phyloP scores from a whole-genome alignment of 768 basidiomycete species.

The Podaxis sp. region DNA sequence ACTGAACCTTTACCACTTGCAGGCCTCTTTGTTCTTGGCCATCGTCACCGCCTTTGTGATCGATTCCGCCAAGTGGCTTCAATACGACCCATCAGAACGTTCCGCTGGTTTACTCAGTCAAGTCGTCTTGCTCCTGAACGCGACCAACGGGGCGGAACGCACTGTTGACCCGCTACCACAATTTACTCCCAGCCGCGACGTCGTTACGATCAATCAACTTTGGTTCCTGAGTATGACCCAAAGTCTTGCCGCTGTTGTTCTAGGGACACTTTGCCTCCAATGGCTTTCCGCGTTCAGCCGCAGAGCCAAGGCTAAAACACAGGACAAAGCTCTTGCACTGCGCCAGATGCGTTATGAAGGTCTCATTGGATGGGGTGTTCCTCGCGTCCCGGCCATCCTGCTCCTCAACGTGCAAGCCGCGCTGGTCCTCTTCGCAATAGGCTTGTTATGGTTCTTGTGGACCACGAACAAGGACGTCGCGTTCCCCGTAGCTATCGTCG shows the following conservation, averaged over 20 bases:
- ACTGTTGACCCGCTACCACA: neutral
- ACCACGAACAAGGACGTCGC: constrained; percentile 21
- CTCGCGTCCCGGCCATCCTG: constrained; percentile 24
- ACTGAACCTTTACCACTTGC: neutral
- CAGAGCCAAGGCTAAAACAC: constrained; percentile 15
- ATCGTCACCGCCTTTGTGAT: constrained; percentile 11
- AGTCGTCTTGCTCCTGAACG: neutral
- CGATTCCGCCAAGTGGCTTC: constrained; percentile 7
- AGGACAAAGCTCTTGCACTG: constrained; percentile 17
- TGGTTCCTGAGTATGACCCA: constrained; percentile 22
- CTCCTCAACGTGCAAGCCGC: constrained; percentile 29
- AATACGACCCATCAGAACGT: neutral
- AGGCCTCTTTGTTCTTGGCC: constrained; percentile 12
- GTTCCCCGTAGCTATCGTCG: constrained; percentile 18
- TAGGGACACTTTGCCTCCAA: constrained; percentile 22
- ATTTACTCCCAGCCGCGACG: neutral
- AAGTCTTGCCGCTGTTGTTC: constrained; percentile 18
- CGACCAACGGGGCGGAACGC: neutral
- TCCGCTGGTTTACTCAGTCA: neutral
- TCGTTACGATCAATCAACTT: constrained; percentile 18
- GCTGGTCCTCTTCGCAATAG: constrained; percentile 28
- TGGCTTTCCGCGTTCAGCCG: constrained; percentile 23
- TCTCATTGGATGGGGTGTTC: constrained; percentile 27
- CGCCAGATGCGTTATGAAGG: constrained; percentile 30
- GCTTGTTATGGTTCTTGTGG: constrained; percentile 28